Conservation (phyloP, 306 rosid genomes). For the Castanea mollissima region DNA sequence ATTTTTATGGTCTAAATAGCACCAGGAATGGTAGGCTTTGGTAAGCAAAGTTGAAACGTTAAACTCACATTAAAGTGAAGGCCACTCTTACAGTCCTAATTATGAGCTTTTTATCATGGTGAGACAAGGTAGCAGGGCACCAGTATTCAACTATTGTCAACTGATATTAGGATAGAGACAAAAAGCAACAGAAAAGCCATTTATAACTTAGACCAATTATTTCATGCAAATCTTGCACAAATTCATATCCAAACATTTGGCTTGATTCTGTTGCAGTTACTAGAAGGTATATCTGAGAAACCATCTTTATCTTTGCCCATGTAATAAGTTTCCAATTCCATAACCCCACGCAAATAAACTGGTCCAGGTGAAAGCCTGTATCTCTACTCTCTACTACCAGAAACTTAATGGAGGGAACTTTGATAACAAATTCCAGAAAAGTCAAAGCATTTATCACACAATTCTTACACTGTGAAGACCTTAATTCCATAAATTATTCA, state of each 20-base stretch:
- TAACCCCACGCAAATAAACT: background rate
- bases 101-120: too few relatives aligned
- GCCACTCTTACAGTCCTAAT: background rate
- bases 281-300: too few relatives aligned
- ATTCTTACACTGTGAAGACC: background rate
- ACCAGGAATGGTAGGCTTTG: background rate
- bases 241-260: too few relatives aligned
- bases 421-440: background rate
- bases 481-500: background rate
- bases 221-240: too few relatives aligned
- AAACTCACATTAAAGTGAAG: background rate
- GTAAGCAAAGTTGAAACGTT: background rate
- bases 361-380: background rate
- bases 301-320: too few relatives aligned
- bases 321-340: too few relatives aligned
- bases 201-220: too few relatives aligned
- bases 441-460: background rate
- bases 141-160: too few relatives aligned
- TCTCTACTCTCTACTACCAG: background rate
- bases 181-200: too few relatives aligned
- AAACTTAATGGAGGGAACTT: background rate
- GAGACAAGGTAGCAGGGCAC: too few relatives aligned
- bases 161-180: too few relatives aligned
- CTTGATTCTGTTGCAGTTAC: too few relatives aligned
- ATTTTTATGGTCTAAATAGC: background rate